Evolutionary conservation across 495 filamentous ascomycete genomes (phyloP), one percentile per base, ranked within the genome.

Genomic region (Penicillium argentinense): DNA sequence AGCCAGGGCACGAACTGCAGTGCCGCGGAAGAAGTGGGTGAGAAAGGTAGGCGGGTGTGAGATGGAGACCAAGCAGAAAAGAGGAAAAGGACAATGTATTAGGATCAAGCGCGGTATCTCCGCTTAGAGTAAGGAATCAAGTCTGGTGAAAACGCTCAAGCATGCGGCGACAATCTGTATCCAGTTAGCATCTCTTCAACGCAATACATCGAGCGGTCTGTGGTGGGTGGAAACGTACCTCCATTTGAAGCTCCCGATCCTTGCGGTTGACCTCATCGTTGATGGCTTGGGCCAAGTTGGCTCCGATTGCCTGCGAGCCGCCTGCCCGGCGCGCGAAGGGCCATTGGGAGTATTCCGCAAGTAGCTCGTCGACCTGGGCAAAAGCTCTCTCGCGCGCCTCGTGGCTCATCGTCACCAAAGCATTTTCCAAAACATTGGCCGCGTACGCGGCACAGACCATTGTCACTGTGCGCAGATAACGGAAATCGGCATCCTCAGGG

Each of bases 371-470:
- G 18, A 96, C 93, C 77, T 96, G 92, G 6, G 89, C 88, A 66
- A 97, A 97, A 3, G 93, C 92, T 54, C 91, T 75, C 69, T 98
- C 93, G 44, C 95, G 77, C 22, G 89, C 82, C 68, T 97, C 95
- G 64, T 97, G 93, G 53, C 91, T 91, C 53, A 97, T 82, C 5
- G 86, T 95, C 29, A 86, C 85, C 51, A 98, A 70, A n/a, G 92
- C 93, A 66, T 98, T 97, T 71, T 98, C 93, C 44, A 98, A 76
- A 13, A 98, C 93, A 66, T 98, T 98, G 44, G 93, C 93, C 30
- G 93, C 93, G 69, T 98, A 97, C 17, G 93, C 92, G 27, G 93
- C 93, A 70, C 93, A 97, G 26, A 98, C 89, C 91, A 98, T 96
- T 21, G 86, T 77, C 48, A 98, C 82, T 14, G 93, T 97, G 42